phyloP scores from a whole-genome alignment of 495 filamentous ascomycete species.

The Trichoderma parareesei region DNA sequence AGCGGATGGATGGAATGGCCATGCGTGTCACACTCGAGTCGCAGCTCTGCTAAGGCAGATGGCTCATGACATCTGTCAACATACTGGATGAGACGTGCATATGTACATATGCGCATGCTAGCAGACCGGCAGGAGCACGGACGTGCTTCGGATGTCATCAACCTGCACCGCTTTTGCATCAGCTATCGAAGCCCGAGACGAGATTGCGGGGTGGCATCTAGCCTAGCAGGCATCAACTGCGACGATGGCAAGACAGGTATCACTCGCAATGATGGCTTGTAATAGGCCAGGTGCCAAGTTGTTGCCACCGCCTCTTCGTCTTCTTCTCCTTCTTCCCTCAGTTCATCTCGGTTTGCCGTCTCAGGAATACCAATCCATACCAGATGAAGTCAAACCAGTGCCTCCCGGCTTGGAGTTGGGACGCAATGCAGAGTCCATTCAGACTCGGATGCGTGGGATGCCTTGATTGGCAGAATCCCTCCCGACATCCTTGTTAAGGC shows the following conservation, averaged over 20 bases:
- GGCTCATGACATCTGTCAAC: neutral
- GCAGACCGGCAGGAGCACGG: neutral
- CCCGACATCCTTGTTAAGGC: neutral
- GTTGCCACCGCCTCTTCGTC: neutral
- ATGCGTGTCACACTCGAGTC: no score
- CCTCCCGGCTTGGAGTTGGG: neutral
- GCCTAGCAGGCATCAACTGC: neutral
- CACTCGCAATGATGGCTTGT: no score
- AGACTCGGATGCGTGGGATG: neutral
- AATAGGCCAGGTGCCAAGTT: neutral
- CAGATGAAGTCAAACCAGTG: neutral
- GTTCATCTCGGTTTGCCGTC: neutral
- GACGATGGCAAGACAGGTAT: neutral
- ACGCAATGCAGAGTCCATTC: neutral
- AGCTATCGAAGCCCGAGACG: neutral
- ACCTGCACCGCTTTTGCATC: conserved; percentile 2
- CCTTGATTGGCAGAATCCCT: conserved; percentile 1
- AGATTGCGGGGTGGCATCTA: neutral
- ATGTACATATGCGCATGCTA: neutral
- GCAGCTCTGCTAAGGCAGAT: no score
- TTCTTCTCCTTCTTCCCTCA: neutral
- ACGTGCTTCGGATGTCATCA: neutral
- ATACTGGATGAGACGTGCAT: neutral
- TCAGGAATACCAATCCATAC: neutral
- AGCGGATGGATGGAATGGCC: no score